phyloP scores from a whole-genome alignment of 106 monocot genomes.

The Iris macrosiphon region DNA sequence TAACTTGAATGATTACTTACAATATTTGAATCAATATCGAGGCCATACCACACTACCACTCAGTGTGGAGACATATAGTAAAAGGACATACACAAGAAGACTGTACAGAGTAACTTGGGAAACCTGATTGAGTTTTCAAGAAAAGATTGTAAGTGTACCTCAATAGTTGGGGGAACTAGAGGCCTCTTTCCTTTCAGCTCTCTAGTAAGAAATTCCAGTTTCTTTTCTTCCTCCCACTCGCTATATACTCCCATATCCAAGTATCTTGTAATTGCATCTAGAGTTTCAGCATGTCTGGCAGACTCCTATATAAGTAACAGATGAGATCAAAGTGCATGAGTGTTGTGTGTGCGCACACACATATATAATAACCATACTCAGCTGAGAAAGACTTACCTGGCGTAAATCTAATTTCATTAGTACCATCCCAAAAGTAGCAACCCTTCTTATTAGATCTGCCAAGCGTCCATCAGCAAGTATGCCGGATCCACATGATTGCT shows the following conservation, averaged over 20 bases:
- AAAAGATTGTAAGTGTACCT: too few species aligned
- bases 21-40: too few species aligned
- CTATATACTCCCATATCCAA: conserved; percentile 78
- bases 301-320: conserved; percentile 40
- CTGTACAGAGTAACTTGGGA: too few species aligned
- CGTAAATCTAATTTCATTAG: conserved; percentile 90
- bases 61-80: too few species aligned
- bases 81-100: too few species aligned
- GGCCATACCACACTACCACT: too few species aligned
- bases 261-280: conserved; percentile 72
- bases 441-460: conserved; percentile 79
- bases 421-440: conserved; percentile 86
- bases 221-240: conserved; percentile 88
- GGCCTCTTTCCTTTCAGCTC: conserved; percentile 92
- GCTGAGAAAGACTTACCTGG: conserved; percentile 30
- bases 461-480: conserved; percentile 87
- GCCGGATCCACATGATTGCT: conserved; percentile 87
- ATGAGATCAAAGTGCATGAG: background rate
- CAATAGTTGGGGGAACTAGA: conserved; percentile 70
- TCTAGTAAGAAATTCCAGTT: conserved; percentile 72
- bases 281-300: conserved; percentile 61
- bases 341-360: too few species aligned
- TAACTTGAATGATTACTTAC: too few species aligned
- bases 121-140: too few species aligned
- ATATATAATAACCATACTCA: too few species aligned